A percentile compares a stretch with the other conserved stretches of the same genome.
phyloP scores from a whole-genome alignment of 805 yeast genomes.

The Candida insectorum region DNA sequence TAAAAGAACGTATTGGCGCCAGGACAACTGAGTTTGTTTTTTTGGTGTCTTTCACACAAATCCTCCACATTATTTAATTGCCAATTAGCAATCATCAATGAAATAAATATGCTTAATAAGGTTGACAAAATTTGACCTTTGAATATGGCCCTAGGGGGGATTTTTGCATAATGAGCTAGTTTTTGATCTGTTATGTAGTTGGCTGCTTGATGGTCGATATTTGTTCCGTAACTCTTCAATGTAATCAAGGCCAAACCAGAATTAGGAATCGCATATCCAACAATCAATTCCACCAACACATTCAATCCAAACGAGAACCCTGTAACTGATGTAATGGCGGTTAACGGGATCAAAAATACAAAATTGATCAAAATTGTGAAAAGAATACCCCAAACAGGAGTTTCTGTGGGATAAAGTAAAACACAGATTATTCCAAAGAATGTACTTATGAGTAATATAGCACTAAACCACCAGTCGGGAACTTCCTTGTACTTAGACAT shows the following conservation, averaged over 20 bases:
- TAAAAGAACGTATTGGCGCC: slow-evolving; percentile 49
- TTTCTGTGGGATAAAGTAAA: slow-evolving; percentile 46
- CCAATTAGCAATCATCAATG: slow-evolving; percentile 38
- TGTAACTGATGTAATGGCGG: slow-evolving; percentile 60
- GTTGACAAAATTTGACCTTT: slow-evolving; percentile 41
- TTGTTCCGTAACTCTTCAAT: slow-evolving; percentile 44
- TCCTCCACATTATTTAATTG: slow-evolving; percentile 34
- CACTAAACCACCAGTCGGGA: slow-evolving; percentile 69
- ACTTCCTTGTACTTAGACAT: slow-evolving; percentile 62
- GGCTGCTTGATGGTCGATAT: slow-evolving; percentile 63
- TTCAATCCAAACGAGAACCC: slow-evolving; percentile 57
- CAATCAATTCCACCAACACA: slow-evolving; percentile 60
- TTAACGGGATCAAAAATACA: slow-evolving; percentile 57
- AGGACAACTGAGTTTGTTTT: slow-evolving; percentile 36
- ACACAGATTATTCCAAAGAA: slow-evolving; percentile 43
- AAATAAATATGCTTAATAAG: slow-evolving; percentile 28
- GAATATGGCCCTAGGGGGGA: slow-evolving; percentile 61
- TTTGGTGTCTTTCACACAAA: slow-evolving; percentile 34
- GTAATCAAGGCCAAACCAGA: slow-evolving; percentile 57
- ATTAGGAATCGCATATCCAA: slow-evolving; percentile 63
- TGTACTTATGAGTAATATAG: slow-evolving; percentile 44
- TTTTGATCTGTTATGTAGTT: slow-evolving; percentile 46
- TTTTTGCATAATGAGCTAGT: slow-evolving; percentile 54
- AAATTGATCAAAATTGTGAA: slow-evolving; percentile 55
- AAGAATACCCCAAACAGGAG: slow-evolving; percentile 63